Evolutionary conservation across 2,329 filamentous ascomycete species (phyloP).

Genomic region (Colletotrichum sojae): DNA sequence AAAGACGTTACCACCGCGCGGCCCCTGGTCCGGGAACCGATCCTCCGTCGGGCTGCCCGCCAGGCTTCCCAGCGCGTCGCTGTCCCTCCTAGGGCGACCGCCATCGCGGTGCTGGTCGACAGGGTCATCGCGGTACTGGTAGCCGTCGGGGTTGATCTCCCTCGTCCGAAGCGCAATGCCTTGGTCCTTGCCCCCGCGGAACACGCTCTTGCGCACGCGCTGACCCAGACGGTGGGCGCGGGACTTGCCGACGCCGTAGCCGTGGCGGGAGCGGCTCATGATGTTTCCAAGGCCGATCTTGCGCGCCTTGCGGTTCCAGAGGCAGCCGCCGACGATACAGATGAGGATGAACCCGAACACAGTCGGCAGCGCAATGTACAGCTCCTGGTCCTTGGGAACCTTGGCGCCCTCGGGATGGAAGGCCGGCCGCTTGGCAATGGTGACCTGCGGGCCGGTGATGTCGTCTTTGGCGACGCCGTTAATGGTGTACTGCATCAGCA

Average conservation of each 20-base stretch:
- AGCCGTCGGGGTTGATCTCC: slow-evolving; percentile 40
- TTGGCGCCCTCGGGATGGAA: slow-evolving; percentile 50
- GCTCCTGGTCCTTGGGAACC: slow-evolving; percentile 54
- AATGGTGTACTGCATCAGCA: slow-evolving; percentile 50
- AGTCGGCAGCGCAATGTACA: slow-evolving; percentile 68
- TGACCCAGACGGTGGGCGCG: slow-evolving; percentile 53
- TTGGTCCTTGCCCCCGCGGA: slow-evolving; percentile 47
- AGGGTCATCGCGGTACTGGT: slow-evolving; percentile 55
- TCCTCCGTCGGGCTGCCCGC: slow-evolving; percentile 62
- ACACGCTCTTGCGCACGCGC: slow-evolving; percentile 48
- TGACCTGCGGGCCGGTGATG: slow-evolving; percentile 58
- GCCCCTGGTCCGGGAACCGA: slow-evolving; percentile 55
- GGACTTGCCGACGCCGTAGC: slow-evolving; percentile 60
- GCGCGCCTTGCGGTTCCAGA: slow-evolving; percentile 68
- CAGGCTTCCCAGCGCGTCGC: slow-evolving; percentile 65
- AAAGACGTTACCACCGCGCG: slow-evolving; percentile 59
- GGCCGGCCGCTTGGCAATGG: slow-evolving; percentile 54
- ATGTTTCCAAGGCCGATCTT: slow-evolving; percentile 66
- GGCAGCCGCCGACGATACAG: slow-evolving; percentile 67
- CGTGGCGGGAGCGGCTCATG: slow-evolving; percentile 61
- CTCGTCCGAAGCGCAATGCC: slow-evolving; percentile 58
- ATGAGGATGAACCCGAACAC: slow-evolving; percentile 63
- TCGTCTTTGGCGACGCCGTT: slow-evolving; percentile 52
- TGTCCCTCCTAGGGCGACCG: slow-evolving; percentile 55
- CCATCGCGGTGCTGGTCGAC: slow-evolving; percentile 39